phyloP scores from a whole-genome alignment of 768 basidiomycete genomes.

The Termitomyces titanicus region DNA sequence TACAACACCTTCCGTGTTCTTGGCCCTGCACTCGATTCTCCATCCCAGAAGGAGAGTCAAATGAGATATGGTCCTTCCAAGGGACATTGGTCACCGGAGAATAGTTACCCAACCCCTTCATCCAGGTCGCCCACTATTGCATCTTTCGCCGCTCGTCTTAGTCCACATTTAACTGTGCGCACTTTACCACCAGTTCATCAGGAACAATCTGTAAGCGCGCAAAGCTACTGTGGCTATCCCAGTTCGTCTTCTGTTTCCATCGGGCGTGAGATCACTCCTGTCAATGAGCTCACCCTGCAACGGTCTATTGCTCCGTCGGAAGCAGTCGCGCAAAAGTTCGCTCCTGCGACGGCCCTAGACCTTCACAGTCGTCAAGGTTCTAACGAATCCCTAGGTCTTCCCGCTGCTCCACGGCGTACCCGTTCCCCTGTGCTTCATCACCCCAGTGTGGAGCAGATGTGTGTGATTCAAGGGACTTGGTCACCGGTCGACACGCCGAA shows the following conservation, averaged over 20 bases:
- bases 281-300: constrained; percentile 14
- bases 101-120: constrained; percentile 13
- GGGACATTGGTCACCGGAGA: constrained; percentile 10
- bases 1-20: constrained; percentile 68
- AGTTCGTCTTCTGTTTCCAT: constrained; percentile 14
- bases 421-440: constrained; percentile 21
- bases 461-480: constrained; percentile 6
- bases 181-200: constrained; percentile 19
- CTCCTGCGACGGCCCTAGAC: neutral
- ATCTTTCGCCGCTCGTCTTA: constrained; percentile 6
- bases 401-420: constrained; percentile 32
- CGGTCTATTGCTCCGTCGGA: constrained; percentile 20
- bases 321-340: constrained; percentile 11
- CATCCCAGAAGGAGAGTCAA: constrained; percentile 25
- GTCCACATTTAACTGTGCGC: constrained; percentile 6
- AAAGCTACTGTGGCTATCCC: constrained; percentile 20
- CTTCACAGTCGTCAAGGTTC: constrained; percentile 24
- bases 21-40: constrained; percentile 42
- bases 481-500: constrained; percentile 1
- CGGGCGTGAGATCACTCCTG: constrained; percentile 24
- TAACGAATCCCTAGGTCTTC: constrained; percentile 26
- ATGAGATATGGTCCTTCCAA: constrained; percentile 17
- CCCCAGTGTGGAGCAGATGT: constrained; percentile 10
- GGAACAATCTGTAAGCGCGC: constrained; percentile 17
- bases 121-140: constrained; percentile 10